phyloP scores from a whole-genome alignment of 169 alveolate genomes.

The Blepharisma undulans region DNA sequence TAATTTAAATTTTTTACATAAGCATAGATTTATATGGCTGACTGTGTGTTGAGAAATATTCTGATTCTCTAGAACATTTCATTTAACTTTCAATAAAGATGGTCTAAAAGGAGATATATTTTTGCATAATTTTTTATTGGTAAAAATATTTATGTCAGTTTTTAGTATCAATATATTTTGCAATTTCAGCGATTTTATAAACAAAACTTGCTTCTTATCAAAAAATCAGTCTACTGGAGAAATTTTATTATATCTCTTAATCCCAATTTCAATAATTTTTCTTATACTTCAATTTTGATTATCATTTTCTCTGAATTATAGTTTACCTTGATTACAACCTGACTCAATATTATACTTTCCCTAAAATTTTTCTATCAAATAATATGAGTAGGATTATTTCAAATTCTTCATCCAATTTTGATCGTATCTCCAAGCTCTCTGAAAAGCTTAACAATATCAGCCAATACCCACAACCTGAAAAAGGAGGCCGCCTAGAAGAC shows the following conservation, averaged over 20 bases:
- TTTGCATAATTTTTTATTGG: too few relatives aligned
- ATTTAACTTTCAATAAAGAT: background rate
- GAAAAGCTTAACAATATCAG: background rate
- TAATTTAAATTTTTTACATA: too few relatives aligned
- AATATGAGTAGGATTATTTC: background rate
- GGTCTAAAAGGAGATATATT: background rate
- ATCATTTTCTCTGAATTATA: background rate
- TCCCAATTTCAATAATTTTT: too few relatives aligned
- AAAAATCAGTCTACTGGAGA: background rate
- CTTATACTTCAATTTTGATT: too few relatives aligned
- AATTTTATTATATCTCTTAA: too few relatives aligned
- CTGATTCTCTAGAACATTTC: background rate
- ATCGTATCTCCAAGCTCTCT: background rate
- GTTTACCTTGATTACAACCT: background rate
- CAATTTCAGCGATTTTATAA: too few relatives aligned
- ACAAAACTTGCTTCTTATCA: too few relatives aligned
- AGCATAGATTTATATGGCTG: background rate
- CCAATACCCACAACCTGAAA: background rate
- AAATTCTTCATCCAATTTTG: background rate
- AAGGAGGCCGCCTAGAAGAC: background rate
- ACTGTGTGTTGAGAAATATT: background rate
- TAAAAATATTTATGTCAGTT: background rate
- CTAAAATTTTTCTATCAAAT: background rate
- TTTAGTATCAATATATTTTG: background rate
- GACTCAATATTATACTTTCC: background rate